Evolutionary conservation across 2,329 filamentous ascomycete genomes (phyloP).

Genomic region (Fusarium decemcellulare): DNA sequence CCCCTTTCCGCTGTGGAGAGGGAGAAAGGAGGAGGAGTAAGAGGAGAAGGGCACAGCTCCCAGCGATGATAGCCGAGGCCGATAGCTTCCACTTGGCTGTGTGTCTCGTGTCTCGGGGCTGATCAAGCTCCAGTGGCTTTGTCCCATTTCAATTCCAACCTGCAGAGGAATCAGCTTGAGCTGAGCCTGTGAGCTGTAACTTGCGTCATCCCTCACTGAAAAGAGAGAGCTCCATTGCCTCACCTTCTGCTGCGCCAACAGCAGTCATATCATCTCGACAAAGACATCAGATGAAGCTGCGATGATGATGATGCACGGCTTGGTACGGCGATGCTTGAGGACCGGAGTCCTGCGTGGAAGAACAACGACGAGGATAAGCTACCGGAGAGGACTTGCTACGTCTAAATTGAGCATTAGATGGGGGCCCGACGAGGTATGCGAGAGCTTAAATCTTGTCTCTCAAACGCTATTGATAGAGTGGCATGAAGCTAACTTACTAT

Average conservation of each 20-base stretch:
- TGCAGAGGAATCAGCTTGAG: neutral
- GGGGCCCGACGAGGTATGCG: slow-evolving; percentile 49
- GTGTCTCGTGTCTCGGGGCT: neutral
- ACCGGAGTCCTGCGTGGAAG: slow-evolving; percentile 14
- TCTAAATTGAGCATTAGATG: slow-evolving; percentile 47
- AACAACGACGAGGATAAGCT: slow-evolving; percentile 13
- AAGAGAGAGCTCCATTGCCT: neutral
- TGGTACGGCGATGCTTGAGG: slow-evolving; percentile 31
- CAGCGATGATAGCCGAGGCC: slow-evolving; percentile 43
- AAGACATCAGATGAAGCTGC: neutral
- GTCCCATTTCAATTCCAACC: neutral
- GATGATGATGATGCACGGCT: slow-evolving; percentile 33
- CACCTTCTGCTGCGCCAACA: neutral
- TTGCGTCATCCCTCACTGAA: neutral
- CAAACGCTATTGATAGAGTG: neutral
- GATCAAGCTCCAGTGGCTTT: neutral
- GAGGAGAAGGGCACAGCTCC: slow-evolving; percentile 9
- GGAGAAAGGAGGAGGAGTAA: slow-evolving; percentile 20
- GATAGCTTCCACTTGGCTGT: neutral
- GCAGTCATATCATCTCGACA: neutral
- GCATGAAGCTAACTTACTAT: slow-evolving; percentile 16
- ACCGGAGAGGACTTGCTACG: slow-evolving; percentile 37
- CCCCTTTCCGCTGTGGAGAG: slow-evolving; percentile 33
- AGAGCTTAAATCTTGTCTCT: neutral
- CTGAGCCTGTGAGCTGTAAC: neutral